phyloP scores from a whole-genome alignment of 352 stramenopile genomes.

The Phytophthora ramorum region DNA sequence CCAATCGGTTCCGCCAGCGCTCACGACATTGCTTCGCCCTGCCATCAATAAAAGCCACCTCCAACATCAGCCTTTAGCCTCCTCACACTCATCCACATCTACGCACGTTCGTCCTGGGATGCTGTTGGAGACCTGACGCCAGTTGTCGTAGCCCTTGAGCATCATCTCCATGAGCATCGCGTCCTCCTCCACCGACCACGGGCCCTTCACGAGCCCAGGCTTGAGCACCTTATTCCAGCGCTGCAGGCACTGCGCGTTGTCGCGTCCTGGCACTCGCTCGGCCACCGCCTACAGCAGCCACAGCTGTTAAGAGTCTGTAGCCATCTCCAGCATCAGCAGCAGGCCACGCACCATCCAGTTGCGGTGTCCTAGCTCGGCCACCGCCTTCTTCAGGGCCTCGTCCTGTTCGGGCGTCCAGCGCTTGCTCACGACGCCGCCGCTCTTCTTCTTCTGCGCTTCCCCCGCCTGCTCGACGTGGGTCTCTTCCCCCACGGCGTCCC shows the following conservation, averaged over 20 bases:
- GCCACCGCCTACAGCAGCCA: conserved; percentile 53
- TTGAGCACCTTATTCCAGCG: conserved; percentile 92
- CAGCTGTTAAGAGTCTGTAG: not conserved
- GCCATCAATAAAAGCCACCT: conserved; percentile 1
- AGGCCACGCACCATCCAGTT: conserved; percentile 84
- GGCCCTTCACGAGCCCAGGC: conserved; percentile 92
- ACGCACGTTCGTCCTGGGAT: conserved; percentile 77
- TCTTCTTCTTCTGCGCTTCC: conserved; percentile 67
- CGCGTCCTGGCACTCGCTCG: conserved; percentile 61
- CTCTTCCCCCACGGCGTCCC: conserved; percentile 27
- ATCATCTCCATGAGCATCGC: conserved; percentile 86
- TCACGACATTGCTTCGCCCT: conserved; percentile 96
- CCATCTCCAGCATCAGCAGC: not conserved
- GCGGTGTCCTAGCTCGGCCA: conserved; percentile 79
- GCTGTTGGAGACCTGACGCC: conserved; percentile 69
- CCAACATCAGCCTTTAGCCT: not conserved
- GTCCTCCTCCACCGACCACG: conserved; percentile 94
- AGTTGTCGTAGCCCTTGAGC: conserved; percentile 81
- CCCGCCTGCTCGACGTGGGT: conserved; percentile 21
- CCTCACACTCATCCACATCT: not conserved
- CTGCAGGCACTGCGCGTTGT: conserved; percentile 88
- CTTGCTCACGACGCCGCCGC: conserved; percentile 45
- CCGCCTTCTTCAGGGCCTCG: conserved; percentile 77
- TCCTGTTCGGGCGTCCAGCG: conserved; percentile 90
- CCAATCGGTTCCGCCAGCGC: conserved; percentile 96